Percentiles rank a stretch among this genome's conserved stretches.
Evolutionary conservation across 495 filamentous ascomycete species (phyloP).

Genomic region (Trichoderma asperelloides): DNA sequence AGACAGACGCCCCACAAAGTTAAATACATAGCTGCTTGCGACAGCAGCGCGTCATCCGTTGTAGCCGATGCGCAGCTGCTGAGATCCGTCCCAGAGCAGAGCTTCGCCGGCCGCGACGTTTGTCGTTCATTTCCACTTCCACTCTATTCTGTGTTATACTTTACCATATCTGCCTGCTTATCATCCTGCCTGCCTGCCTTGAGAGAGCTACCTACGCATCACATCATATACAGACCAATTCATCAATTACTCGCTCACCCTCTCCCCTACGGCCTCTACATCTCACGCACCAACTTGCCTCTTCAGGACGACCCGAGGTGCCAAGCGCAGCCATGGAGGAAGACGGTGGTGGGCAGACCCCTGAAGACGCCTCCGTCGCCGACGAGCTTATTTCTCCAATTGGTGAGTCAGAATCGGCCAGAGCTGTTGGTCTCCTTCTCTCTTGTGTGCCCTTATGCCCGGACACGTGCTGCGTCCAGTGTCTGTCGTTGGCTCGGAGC

Average conservation of each 20-base stretch:
- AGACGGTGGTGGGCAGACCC: slow-evolving; percentile 35
- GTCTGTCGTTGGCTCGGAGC: slow-evolving; percentile 11
- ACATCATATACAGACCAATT: too few species aligned
- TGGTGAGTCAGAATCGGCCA: slow-evolving; percentile 28
- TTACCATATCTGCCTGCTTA: too few species aligned
- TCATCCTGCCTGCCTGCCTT: too few species aligned
- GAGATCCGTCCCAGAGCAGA: too few species aligned
- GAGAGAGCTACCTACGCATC: too few species aligned
- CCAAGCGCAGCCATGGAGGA: slow-evolving; percentile 17
- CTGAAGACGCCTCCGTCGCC: slow-evolving; percentile 35
- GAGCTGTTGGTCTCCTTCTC: neutral
- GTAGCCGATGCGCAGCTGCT: too few species aligned
- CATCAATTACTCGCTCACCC: neutral
- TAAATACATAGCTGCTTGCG: neutral
- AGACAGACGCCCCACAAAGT: neutral
- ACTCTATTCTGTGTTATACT: too few species aligned
- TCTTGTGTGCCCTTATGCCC: slow-evolving; percentile 3
- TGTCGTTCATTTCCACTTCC: too few species aligned
- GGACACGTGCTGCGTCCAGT: slow-evolving; percentile 9
- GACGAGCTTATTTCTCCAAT: slow-evolving; percentile 33
- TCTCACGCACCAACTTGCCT: slow-evolving; percentile 8
- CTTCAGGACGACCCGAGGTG: neutral
- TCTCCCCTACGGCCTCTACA: neutral
- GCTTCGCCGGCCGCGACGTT: too few species aligned
- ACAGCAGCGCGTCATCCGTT: neutral